Percentiles rank a stretch among this genome's conserved stretches.
Evolutionary conservation across 805 yeast genomes (phyloP).

Genomic region (Ogataea siamensis): DNA sequence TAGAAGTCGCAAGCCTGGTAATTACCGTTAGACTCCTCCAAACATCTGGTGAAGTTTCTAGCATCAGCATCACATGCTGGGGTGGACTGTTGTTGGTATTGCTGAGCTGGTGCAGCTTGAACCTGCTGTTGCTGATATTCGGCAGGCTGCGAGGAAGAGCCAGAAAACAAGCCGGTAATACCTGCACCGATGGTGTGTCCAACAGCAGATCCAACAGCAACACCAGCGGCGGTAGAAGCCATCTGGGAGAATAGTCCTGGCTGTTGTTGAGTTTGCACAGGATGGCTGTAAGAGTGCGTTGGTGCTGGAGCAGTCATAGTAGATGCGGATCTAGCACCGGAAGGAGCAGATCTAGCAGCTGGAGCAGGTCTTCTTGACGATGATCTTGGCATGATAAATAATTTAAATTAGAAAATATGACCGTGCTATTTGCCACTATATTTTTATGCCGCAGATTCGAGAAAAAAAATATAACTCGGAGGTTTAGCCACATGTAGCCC

Average conservation of each 20-base stretch:
- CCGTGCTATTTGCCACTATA: conserved; percentile 13
- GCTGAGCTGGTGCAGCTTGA: conserved; percentile 21
- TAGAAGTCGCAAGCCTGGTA: conserved; percentile 97
- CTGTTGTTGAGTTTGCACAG: conserved; percentile 52
- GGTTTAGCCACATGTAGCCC: background rate
- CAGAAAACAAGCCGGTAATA: conserved; percentile 83
- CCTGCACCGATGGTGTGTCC: conserved; percentile 98
- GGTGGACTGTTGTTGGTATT: conserved; percentile 42
- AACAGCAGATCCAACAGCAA: conserved; percentile 95
- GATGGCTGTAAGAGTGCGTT: conserved; percentile 39
- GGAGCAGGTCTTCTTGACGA: conserved; percentile 44
- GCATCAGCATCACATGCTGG: conserved; percentile 88
- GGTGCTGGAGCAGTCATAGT: conserved; percentile 66
- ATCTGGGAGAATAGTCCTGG: conserved; percentile 95
- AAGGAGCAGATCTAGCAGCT: conserved; percentile 30
- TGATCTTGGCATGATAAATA: conserved; percentile 34
- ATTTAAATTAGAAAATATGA: conserved; percentile 6
- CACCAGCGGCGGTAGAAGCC: conserved; percentile 99
- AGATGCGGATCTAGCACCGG: conserved; percentile 67
- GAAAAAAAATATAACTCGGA: conserved; percentile 1
- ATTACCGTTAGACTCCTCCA: conserved; percentile 91
- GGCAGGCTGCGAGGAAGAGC: conserved; percentile 51
- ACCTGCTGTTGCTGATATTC: conserved; percentile 39
- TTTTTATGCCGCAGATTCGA: conserved; percentile 7
- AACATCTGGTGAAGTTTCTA: conserved; percentile 90